Conservation (phyloP, 2,329 filamentous ascomycete genomes). For the Onygenales sp. region DNA sequence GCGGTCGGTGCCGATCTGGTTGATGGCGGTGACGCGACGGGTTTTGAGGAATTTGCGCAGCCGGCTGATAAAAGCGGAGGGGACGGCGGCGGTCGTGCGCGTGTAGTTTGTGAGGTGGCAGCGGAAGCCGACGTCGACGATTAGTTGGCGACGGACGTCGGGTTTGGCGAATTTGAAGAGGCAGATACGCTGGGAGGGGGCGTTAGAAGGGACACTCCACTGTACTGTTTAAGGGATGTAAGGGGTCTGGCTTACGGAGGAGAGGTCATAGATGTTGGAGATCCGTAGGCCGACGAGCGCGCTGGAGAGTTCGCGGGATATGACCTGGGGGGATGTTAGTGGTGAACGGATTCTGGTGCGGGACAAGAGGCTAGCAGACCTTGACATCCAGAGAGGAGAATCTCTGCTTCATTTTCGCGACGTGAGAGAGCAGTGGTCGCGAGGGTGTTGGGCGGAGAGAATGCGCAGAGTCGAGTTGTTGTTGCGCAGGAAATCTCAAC, state of each 20-base stretch:
- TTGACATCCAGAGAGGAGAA: slow-evolving; percentile 51
- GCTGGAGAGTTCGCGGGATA: slow-evolving; percentile 81
- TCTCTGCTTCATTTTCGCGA: slow-evolving; percentile 46
- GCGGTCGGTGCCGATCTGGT: slow-evolving; percentile 84
- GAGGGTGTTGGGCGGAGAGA: not conserved
- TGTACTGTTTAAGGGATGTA: not conserved
- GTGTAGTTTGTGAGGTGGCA: slow-evolving; percentile 89
- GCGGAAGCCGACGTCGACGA: slow-evolving; percentile 92
- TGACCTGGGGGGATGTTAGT: slow-evolving; percentile 53
- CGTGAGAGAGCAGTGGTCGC: not conserved
- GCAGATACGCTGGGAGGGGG: slow-evolving; percentile 61
- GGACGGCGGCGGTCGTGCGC: slow-evolving; percentile 72
- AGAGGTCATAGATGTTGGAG: slow-evolving; percentile 92
- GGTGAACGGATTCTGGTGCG: not conserved
- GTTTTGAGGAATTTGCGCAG: slow-evolving; percentile 85
- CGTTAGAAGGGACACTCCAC: too few relatives aligned
- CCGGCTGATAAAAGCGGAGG: slow-evolving; percentile 74
- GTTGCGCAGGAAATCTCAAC: not conserved
- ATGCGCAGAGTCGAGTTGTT: not conserved
- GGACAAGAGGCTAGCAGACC: slow-evolving; percentile 23
- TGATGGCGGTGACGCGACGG: slow-evolving; percentile 67
- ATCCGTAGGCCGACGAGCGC: slow-evolving; percentile 70
- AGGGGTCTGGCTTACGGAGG: slow-evolving; percentile 45
- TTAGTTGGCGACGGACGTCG: slow-evolving; percentile 75
- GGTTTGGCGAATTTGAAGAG: slow-evolving; percentile 92